Evolutionary conservation across 805 yeast genomes (phyloP), one percentile per base, ranked within the genome.

Genomic region (Metschnikowia dekortorum): DNA sequence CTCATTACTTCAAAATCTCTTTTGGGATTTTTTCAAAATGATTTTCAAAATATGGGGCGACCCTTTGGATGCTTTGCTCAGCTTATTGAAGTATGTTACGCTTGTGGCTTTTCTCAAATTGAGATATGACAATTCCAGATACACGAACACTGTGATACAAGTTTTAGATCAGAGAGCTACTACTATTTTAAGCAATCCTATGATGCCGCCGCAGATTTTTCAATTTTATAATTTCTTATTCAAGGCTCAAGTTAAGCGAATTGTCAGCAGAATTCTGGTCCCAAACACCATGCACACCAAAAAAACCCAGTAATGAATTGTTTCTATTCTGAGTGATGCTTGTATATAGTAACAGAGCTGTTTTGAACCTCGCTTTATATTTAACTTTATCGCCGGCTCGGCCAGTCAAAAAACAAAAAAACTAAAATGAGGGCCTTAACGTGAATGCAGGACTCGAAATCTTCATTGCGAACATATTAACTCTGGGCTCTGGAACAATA

Each of bases 111-210:
- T 73, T 42, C 54, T 68, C 49, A 71, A 69, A 51, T 63, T 71
- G 49, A 64, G 76, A 51, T 70, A 55, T 55, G 69, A 67, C 49
- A 54, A 59, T 9, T 70, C 65, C 50, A 61, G 59, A 52, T 68
- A 63, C 54, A 65, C 74, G 16, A 63, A 63, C 50, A 52, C 67
- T 8, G 65, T 83, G 8, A 64, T 83, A 41, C 66, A 67, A 11
- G 76, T 75, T 47, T 75, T 76, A 56, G 79, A 82, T 51, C 57
- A 63, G 49, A 70, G 66, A 53, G 60, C 76, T 16, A 75, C 70
- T 4, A 51, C 53, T 49, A 34, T 52, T 50, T 28, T 64, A 60
- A 31, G 40, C n/a, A 43, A 52, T 48, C 59, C 59, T 5, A 44
- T 52, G 46, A 48, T 48, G 3, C 58, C 61, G 1, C 53, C 58